Conservation (phyloP, 2,329 filamentous ascomycete genomes). For the Remersonia thermophila region DNA sequence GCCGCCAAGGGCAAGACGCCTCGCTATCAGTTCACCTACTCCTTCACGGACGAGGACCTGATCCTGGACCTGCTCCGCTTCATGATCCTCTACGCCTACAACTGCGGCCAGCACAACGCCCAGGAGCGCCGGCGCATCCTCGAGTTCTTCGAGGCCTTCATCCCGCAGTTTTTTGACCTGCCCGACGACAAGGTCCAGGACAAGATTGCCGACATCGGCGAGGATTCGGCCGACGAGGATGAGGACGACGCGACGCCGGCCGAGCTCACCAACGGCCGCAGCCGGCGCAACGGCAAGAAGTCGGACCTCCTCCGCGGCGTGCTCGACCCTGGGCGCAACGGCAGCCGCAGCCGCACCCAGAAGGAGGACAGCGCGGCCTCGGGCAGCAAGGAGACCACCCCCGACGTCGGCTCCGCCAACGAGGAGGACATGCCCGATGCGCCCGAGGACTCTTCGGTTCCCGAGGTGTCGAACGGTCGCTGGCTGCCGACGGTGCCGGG, state of each 20-base stretch:
- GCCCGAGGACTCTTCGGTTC: constrained; percentile 41
- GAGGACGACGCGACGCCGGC: constrained; percentile 60
- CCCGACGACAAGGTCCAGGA: constrained; percentile 56
- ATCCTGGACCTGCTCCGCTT: constrained; percentile 50
- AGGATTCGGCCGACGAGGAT: constrained; percentile 64
- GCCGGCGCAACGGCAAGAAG: constrained; percentile 63
- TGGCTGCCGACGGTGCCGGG: constrained; percentile 52
- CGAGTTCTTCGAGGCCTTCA: constrained; percentile 64
- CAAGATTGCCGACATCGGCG: constrained; percentile 55
- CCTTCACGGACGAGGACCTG: constrained; percentile 59
- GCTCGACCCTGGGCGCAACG: constrained; percentile 63
- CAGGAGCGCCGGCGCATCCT: constrained; percentile 63
- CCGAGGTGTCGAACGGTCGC: constrained; percentile 52
- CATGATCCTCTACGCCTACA: constrained; percentile 52
- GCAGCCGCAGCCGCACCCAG: constrained; percentile 55
- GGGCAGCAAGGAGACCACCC: constrained; percentile 78
- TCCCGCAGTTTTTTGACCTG: constrained; percentile 65
- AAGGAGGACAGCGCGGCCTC: constrained; percentile 71
- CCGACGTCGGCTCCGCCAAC: constrained; percentile 63
- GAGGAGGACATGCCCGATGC: constrained; percentile 63
- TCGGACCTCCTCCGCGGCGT: constrained; percentile 74
- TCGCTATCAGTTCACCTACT: constrained; percentile 63
- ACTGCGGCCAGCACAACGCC: constrained; percentile 57
- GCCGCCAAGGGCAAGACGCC: constrained; percentile 48
- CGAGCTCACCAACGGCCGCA: constrained; percentile 56